A percentile compares a stretch with the other conserved stretches of the same genome.
Conservation (phyloP, 140 eudicot species). For the Bidens hawaiensis region DNA sequence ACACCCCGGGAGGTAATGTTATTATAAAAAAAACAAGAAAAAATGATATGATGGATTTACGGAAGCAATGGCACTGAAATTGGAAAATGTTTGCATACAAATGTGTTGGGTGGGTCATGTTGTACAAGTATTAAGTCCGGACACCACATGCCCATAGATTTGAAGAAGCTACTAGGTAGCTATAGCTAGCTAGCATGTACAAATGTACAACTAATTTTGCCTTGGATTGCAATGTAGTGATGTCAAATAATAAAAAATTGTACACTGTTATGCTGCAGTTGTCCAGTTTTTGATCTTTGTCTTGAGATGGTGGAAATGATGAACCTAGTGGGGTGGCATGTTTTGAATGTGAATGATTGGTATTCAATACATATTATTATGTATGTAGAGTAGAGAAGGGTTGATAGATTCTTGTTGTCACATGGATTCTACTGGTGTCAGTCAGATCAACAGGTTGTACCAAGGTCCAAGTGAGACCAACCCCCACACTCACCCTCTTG, state of each 20-base stretch:
- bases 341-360: conserved; percentile 45
- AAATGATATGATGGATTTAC: not conserved
- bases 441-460: conserved; percentile 80
- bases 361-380: not conserved
- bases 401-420: conserved; percentile 39
- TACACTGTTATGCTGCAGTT: conserved; percentile 24
- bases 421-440: conserved; percentile 60
- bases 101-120: conserved; percentile 9
- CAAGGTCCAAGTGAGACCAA: conserved; percentile 59
- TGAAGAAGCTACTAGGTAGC: conserved; percentile 2
- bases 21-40: not conserved
- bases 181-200: conserved; percentile 2
- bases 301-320: conserved; percentile 35
- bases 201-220: conserved; percentile 21
- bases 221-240: conserved; percentile 30
- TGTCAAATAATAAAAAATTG: conserved; percentile 25
- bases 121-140: conserved; percentile 21
- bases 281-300: conserved; percentile 22
- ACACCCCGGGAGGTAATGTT: not conserved
- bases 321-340: conserved; percentile 13
- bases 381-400: not conserved
- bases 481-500: conserved; percentile 22
- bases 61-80: conserved; percentile 1
- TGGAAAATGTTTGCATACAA: conserved; percentile 26
- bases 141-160: conserved; percentile 34